phyloP scores from a whole-genome alignment of 1,284 basidiomycete genomes.

The Sutorius eximius region DNA sequence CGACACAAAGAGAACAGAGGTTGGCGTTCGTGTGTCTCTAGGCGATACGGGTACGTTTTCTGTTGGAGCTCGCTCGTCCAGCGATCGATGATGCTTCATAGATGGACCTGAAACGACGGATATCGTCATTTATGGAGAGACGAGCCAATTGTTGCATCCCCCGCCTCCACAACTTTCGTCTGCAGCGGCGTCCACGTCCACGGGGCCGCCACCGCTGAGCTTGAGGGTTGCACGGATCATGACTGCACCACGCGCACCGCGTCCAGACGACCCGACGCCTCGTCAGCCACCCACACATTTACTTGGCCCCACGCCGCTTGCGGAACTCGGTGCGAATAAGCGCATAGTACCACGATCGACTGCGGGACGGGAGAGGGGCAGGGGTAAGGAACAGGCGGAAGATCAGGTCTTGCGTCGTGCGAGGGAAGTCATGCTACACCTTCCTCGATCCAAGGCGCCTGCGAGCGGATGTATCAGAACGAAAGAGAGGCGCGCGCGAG shows the following conservation, averaged over 20 bases:
- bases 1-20: constrained; percentile 32
- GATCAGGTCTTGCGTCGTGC: constrained; percentile 34
- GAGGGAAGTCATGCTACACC: constrained; percentile 38
- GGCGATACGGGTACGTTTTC: constrained; percentile 60
- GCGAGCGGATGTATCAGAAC: constrained; percentile 12
- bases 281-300: constrained; percentile 53
- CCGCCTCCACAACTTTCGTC: constrained; percentile 10
- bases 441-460: constrained; percentile 28
- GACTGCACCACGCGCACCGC: constrained; percentile 45
- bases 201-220: constrained; percentile 36
- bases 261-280: constrained; percentile 77
- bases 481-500: neutral
- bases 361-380: constrained; percentile 9
- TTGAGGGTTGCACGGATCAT: constrained; percentile 61
- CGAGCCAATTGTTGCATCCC: constrained; percentile 19
- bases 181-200: constrained; percentile 15
- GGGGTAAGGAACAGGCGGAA: constrained; percentile 9
- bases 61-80: neutral
- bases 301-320: constrained; percentile 28
- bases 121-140: constrained; percentile 65
- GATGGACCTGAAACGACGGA: constrained; percentile 66
- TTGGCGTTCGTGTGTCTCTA: constrained; percentile 65
- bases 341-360: constrained; percentile 11
- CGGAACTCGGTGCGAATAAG: constrained; percentile 22
- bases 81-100: constrained; percentile 23